phyloP scores from a whole-genome alignment of 495 filamentous ascomycete genomes.

The Hyphodiscus hymeniophilus region DNA sequence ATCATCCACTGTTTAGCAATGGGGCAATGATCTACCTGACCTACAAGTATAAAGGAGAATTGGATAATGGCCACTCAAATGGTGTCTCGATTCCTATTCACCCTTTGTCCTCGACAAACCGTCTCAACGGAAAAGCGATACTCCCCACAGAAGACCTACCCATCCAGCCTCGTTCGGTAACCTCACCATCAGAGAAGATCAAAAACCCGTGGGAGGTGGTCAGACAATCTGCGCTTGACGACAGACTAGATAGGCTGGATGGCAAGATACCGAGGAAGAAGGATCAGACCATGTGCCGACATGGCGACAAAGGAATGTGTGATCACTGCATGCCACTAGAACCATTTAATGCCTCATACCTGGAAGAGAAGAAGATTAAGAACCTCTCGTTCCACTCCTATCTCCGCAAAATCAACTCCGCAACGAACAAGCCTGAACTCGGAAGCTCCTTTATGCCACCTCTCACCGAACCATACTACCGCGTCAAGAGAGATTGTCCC shows the following conservation, averaged over 20 bases:
- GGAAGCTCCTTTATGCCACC: constrained; percentile 93
- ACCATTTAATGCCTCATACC: constrained; percentile 79
- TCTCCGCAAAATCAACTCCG: constrained; percentile 86
- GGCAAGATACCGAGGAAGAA: constrained; percentile 78
- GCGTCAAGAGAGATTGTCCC: constrained; percentile 81
- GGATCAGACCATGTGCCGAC: constrained; percentile 86
- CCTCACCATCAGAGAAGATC: constrained; percentile 52
- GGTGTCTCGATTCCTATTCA: constrained; percentile 19
- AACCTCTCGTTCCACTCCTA: constrained; percentile 95
- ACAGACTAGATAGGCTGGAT: constrained; percentile 78
- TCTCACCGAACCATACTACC: constrained; percentile 86
- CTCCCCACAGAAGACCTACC: constrained; percentile 58
- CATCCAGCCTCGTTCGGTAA: constrained; percentile 47
- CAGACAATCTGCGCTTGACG: constrained; percentile 76
- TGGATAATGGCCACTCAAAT: constrained; percentile 41
- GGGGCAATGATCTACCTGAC: constrained; percentile 84
- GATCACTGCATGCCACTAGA: constrained; percentile 99
- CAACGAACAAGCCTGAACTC: constrained; percentile 91
- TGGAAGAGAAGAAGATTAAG: constrained; percentile 96
- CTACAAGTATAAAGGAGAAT: constrained; percentile 47
- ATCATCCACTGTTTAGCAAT: constrained; percentile 46
- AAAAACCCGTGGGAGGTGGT: constrained; percentile 94
- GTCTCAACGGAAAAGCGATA: constrained; percentile 74
- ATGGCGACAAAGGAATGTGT: constrained; percentile 96
- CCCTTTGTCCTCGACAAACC: constrained; percentile 38